A percentile compares a stretch with the other conserved stretches of the same genome.
Conservation (phyloP, 805 yeast genomes). For the Starmerella floricola region DNA sequence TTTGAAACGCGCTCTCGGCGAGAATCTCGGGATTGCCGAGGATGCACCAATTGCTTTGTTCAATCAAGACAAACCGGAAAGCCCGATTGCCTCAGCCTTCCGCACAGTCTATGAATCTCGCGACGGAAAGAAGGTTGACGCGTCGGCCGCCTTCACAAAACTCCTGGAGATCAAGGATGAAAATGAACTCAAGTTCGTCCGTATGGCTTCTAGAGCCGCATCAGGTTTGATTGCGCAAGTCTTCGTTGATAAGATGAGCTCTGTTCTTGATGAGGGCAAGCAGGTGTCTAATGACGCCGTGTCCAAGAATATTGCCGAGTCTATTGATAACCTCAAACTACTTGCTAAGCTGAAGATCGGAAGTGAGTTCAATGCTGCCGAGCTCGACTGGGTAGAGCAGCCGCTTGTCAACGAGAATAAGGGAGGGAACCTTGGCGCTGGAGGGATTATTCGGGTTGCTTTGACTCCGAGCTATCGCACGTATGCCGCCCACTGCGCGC, state of each 20-base stretch:
- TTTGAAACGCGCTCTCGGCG: conserved; percentile 44
- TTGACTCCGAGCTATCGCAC: conserved; percentile 78
- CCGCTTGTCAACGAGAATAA: conserved; percentile 72
- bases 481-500: conserved; percentile 75
- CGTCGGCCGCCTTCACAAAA: conserved; percentile 40
- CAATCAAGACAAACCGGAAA: conserved; percentile 63
- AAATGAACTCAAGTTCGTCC: conserved; percentile 53
- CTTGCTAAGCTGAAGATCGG: conserved; percentile 47
- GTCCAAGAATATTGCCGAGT: conserved; percentile 64
- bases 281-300: conserved; percentile 61
- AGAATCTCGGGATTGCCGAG: conserved; percentile 25
- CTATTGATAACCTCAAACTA: conserved; percentile 68
- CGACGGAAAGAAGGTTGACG: conserved; percentile 33
- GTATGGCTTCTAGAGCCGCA: conserved; percentile 65
- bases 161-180: conserved; percentile 67
- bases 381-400: conserved; percentile 85
- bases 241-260: conserved; percentile 79
- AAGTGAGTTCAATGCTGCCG: conserved; percentile 59
- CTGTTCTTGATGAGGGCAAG: conserved; percentile 73
- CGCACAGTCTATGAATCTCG: conserved; percentile 29
- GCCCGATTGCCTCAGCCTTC: conserved; percentile 55
- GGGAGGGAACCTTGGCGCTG: conserved; percentile 44
- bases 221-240: conserved; percentile 60
- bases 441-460: conserved; percentile 71
- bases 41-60: conserved; percentile 50